Conservation (phyloP, 345 rosid species). For the Lumnitzera littorea region DNA sequence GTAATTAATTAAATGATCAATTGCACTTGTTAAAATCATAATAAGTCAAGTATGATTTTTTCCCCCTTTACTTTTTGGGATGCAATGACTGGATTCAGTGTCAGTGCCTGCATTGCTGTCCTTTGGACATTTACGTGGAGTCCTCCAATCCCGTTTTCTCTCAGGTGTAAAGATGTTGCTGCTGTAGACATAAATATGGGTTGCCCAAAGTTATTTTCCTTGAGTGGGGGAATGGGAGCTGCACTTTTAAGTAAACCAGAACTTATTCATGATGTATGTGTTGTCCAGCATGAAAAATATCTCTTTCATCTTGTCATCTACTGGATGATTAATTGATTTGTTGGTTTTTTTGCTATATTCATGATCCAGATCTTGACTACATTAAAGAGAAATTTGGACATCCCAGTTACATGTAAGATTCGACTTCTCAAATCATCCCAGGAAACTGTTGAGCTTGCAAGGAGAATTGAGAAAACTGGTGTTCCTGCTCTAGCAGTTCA, state of each 20-base stretch:
- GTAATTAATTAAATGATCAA: too few relatives aligned
- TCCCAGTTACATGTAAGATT: slow-evolving; percentile 86
- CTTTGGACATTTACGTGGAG: too few relatives aligned
- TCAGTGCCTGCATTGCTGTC: too few relatives aligned
- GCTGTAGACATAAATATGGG: slow-evolving; percentile 93
- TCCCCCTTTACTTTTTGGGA: too few relatives aligned
- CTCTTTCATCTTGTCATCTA: not conserved
- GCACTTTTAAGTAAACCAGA: slow-evolving; percentile 77
- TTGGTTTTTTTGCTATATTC: slow-evolving; percentile 2
- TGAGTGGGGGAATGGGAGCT: slow-evolving; percentile 99
- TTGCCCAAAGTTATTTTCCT: slow-evolving; percentile 85
- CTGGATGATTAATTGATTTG: not conserved
- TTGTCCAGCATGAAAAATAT: slow-evolving; percentile 2
- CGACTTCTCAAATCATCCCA: slow-evolving; percentile 62
- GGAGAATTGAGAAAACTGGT: slow-evolving; percentile 87
- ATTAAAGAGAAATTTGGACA: slow-evolving; percentile 70
- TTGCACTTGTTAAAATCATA: too few relatives aligned
- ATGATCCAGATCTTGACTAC: slow-evolving; percentile 62
- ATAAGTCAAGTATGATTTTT: too few relatives aligned
- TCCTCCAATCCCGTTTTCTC: slow-evolving; percentile 4
- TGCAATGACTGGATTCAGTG: too few relatives aligned
- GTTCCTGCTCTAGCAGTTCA: slow-evolving; percentile 93
- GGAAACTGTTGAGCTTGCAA: slow-evolving; percentile 86
- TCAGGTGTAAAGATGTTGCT: slow-evolving; percentile 81
- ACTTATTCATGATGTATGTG: slow-evolving; percentile 74